These are phyloP conservation scores for Melampsora americana DNA, from an alignment of 1,284 basidiomycete species.

Conservation along the genomic window DNA sequence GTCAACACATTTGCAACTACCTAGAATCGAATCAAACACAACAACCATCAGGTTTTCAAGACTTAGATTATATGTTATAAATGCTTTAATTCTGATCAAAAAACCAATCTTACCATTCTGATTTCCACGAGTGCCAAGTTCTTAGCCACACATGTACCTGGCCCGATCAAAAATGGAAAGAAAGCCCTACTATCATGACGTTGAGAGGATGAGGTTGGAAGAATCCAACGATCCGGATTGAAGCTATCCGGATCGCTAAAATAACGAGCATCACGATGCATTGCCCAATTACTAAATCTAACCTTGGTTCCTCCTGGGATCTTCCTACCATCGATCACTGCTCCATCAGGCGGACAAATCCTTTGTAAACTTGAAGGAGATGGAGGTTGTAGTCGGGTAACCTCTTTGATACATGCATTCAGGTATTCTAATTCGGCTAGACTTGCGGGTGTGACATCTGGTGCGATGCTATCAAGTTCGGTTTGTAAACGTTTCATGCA, in stretches of 20 bases:
- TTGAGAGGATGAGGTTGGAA: conserved; percentile 12
- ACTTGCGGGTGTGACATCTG: conserved; percentile 47
- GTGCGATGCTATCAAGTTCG: conserved; percentile 49
- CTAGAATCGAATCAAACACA: not conserved
- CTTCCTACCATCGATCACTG: conserved; percentile 48
- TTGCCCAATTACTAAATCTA: conserved; percentile 50
- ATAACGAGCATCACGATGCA: conserved; percentile 49
- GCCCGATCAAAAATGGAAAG: conserved; percentile 45
- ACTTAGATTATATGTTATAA: too few relatives aligned
- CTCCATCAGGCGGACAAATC: conserved; percentile 50
- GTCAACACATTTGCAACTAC: conserved; percentile 30
- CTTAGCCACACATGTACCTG: conserved; percentile 49
- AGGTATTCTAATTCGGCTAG: conserved; percentile 49
- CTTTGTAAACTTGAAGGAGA: conserved; percentile 52
- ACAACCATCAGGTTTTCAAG: not conserved
- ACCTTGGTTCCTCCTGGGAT: conserved; percentile 50
- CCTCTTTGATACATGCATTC: conserved; percentile 53
- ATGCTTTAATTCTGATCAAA: conserved; percentile 45
- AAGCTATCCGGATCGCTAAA: conserved; percentile 49
- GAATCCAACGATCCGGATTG: conserved; percentile 51
- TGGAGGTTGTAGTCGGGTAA: conserved; percentile 52
- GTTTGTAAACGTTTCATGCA: conserved; percentile 48
- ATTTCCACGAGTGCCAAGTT: conserved; percentile 33
- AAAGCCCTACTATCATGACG: conserved; percentile 33
- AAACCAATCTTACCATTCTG: conserved; percentile 39